Percentiles rank a stretch among this genome's conserved stretches.
These are phyloP conservation scores for Phytophthora aleatoria DNA, from an alignment of 352 stramenopile genomes.

Conservation along the genomic window DNA sequence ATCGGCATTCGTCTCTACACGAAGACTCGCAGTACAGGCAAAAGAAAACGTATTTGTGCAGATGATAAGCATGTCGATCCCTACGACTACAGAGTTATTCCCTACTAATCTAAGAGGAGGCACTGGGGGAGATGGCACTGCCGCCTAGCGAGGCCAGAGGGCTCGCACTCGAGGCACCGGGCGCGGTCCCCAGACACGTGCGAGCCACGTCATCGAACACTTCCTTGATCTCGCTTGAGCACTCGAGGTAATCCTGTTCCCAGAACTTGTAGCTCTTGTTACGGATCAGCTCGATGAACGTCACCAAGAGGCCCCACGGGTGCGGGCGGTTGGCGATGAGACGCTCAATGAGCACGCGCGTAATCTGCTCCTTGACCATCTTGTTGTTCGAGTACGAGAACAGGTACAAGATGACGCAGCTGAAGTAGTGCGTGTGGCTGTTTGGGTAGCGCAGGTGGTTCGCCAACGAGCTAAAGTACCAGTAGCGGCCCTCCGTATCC, in stretches of 20 bases:
- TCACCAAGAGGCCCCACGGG: constrained; percentile 98
- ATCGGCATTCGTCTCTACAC: too few relatives aligned
- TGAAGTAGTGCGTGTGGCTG: constrained; percentile 99
- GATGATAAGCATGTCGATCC: not conserved
- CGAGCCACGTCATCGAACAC: constrained; percentile 98
- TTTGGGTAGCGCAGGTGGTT: constrained; percentile 99
- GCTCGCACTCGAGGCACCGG: constrained; percentile 33
- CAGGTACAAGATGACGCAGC: constrained; percentile 98
- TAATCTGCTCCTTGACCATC: constrained; percentile 98
- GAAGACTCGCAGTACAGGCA: not conserved
- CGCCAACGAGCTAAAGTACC: constrained; percentile 97
- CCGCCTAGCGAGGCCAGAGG: constrained; percentile 39
- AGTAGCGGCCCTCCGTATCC: constrained; percentile 96
- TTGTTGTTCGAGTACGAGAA: constrained; percentile 98
- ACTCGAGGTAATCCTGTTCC: constrained; percentile 98
- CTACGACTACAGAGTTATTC: not conserved
- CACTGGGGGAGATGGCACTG: constrained; percentile 26
- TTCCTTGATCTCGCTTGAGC: constrained; percentile 98
- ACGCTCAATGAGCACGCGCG: constrained; percentile 97
- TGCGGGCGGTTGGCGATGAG: constrained; percentile 99
- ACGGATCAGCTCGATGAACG: constrained; percentile 99
- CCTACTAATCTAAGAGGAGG: constrained; percentile 23
- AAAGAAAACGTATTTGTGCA: constrained; percentile 10
- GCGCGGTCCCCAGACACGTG: constrained; percentile 88
- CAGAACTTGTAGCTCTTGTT: constrained; percentile 99